Conservation (phyloP, 1,284 basidiomycete genomes). For the Kalmanozyma brasiliensis region DNA sequence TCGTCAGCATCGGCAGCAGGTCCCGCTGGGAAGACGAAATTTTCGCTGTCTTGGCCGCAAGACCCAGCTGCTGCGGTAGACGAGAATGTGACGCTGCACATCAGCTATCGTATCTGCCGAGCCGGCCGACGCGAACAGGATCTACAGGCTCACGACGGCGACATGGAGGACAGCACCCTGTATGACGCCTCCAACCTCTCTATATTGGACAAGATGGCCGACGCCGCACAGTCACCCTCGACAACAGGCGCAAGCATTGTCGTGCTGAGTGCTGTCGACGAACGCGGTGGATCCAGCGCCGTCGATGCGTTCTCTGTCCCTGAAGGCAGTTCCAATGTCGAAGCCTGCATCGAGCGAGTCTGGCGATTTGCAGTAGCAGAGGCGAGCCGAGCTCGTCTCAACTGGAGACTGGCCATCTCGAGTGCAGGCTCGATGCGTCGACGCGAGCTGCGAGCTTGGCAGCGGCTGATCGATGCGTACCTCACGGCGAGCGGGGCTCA, state of each 20-base stretch:
- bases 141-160: not conserved
- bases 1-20: not conserved
- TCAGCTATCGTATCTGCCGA: constrained; percentile 31
- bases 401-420: constrained; percentile 50
- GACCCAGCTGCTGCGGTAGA: constrained; percentile 29
- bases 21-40: constrained; percentile 3
- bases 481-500: not conserved
- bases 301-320: constrained; percentile 14
- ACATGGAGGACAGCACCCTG: not conserved
- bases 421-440: constrained; percentile 15
- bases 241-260: constrained; percentile 10
- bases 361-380: constrained; percentile 43
- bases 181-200: constrained; percentile 1
- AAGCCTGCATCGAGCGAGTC: constrained; percentile 30
- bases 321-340: constrained; percentile 11
- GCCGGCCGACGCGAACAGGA: not conserved
- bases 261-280: constrained; percentile 51
- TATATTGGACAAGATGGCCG: constrained; percentile 1
- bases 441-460: constrained; percentile 34
- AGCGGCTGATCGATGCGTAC: constrained; percentile 14
- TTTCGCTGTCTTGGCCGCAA: constrained; percentile 23
- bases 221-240: not conserved
- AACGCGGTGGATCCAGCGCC: constrained; percentile 30
- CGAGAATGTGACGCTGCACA: constrained; percentile 41
- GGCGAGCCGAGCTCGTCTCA: constrained; percentile 34